Percentiles rank a stretch among this genome's conserved stretches.
Conservation (phyloP, 1,284 basidiomycete species). For the Porogramme epimiltina region DNA sequence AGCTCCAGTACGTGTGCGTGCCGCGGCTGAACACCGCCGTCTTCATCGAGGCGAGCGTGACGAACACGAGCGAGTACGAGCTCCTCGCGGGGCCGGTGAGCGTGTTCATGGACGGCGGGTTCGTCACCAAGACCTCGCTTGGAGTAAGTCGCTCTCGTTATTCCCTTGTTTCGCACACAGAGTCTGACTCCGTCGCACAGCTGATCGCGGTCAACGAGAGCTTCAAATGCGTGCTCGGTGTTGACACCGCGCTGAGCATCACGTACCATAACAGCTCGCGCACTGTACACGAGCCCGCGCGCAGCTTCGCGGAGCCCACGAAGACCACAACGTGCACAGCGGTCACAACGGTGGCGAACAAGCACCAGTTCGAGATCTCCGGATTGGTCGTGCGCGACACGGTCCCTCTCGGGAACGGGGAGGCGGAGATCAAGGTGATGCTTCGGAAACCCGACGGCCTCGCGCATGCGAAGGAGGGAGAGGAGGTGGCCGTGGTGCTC, state of each 20-base stretch:
- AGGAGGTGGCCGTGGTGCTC: constrained; percentile 34
- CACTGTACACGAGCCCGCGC: constrained; percentile 29
- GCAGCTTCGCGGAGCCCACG: constrained; percentile 42
- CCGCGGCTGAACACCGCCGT: constrained; percentile 48
- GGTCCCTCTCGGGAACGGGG: constrained; percentile 44
- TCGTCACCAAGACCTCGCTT: constrained; percentile 49
- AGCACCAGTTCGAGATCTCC: constrained; percentile 44
- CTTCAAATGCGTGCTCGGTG: constrained; percentile 56
- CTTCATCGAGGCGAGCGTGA: constrained; percentile 46
- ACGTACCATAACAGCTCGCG: constrained; percentile 7
- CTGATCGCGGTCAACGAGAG: constrained; percentile 49
- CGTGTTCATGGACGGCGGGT: constrained; percentile 52
- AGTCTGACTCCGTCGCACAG: constrained; percentile 23
- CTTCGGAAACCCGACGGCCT: constrained; percentile 49
- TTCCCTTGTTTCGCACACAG: background rate
- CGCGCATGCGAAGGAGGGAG: constrained; percentile 44
- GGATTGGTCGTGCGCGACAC: constrained; percentile 50
- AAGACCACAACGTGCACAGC: constrained; percentile 46
- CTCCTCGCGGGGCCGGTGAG: constrained; percentile 51
- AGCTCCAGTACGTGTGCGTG: constrained; percentile 49
- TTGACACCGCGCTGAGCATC: constrained; percentile 38
- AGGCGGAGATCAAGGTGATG: constrained; percentile 46
- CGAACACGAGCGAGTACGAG: constrained; percentile 54
- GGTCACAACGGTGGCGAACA: constrained; percentile 49
- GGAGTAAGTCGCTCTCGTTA: constrained; percentile 33